These are phyloP conservation scores for Penicillium malachiteum DNA, from an alignment of 495 filamentous ascomycete species.

Conservation along the genomic window DNA sequence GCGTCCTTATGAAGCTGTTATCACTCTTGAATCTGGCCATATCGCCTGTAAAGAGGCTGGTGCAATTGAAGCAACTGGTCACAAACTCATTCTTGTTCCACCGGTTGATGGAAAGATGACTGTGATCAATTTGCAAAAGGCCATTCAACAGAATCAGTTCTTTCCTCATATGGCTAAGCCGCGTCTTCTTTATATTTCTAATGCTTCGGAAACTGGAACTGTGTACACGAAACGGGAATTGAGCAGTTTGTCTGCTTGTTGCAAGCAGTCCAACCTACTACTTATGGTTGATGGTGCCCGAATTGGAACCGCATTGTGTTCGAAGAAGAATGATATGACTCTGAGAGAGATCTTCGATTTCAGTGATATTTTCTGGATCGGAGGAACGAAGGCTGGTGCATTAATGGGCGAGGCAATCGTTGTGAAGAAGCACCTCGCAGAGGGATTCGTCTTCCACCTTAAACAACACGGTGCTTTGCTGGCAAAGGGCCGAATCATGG, in stretches of 20 bases:
- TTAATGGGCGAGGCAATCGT: slow-evolving; percentile 46
- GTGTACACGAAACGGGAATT: slow-evolving; percentile 40
- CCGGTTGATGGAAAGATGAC: slow-evolving; percentile 43
- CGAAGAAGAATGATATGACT: slow-evolving; percentile 33
- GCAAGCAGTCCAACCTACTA: slow-evolving; percentile 34
- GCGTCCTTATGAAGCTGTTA: slow-evolving; percentile 43
- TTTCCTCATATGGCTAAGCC: slow-evolving; percentile 48
- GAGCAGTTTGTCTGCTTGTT: slow-evolving; percentile 29
- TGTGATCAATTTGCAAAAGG: slow-evolving; percentile 33
- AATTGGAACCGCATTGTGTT: slow-evolving; percentile 38
- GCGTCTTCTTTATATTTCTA: slow-evolving; percentile 43
- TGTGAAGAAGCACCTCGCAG: slow-evolving; percentile 32
- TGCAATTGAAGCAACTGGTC: slow-evolving; percentile 46
- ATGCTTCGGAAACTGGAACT: slow-evolving; percentile 45
- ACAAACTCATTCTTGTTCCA: slow-evolving; percentile 44
- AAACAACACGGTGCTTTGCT: slow-evolving; percentile 47
- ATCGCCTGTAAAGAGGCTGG: slow-evolving; percentile 46
- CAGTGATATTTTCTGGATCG: slow-evolving; percentile 48
- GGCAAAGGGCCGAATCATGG: slow-evolving; percentile 43
- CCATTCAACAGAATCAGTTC: slow-evolving; percentile 38
- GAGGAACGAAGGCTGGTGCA: slow-evolving; percentile 45
- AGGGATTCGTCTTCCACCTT: slow-evolving; percentile 44
- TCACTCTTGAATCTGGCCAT: slow-evolving; percentile 42
- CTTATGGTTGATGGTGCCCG: slow-evolving; percentile 44
- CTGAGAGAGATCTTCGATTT: slow-evolving; percentile 38